Conservation (phyloP, 2,329 filamentous ascomycete species). For the Endothia cerciana region DNA sequence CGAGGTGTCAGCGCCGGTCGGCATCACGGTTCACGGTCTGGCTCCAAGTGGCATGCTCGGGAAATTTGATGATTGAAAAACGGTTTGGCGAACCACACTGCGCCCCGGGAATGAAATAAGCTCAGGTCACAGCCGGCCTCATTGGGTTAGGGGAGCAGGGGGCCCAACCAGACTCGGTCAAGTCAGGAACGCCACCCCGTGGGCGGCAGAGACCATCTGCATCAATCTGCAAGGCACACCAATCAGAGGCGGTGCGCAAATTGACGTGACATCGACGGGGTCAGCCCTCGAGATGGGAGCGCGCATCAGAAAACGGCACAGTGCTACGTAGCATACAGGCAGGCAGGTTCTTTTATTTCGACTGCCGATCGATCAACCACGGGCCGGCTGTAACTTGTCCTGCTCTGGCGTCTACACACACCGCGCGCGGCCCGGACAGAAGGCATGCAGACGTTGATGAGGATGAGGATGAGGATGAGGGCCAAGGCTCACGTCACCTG, state of each 20-base stretch:
- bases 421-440: background rate
- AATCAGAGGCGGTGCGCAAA: constrained; percentile 28
- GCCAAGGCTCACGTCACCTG: constrained; percentile 3
- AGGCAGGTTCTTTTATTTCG: no score
- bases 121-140: constrained; percentile 13
- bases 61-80: constrained; percentile 27
- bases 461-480: background rate
- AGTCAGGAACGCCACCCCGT: constrained; percentile 23
- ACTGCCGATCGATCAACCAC: background rate
- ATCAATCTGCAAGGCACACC: constrained; percentile 30
- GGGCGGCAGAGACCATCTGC: constrained; percentile 3
- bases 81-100: constrained; percentile 23
- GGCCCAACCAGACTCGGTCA: constrained; percentile 9
- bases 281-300: constrained; percentile 1
- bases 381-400: background rate
- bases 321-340: background rate
- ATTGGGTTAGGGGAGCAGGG: constrained; percentile 14
- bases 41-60: constrained; percentile 24
- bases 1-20: constrained; percentile 16
- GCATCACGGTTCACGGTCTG: constrained; percentile 1
- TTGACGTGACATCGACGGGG: constrained; percentile 18
- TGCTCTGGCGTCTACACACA: background rate
- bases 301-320: background rate
- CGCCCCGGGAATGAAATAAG: constrained; percentile 13
- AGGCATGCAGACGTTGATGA: background rate